Evolutionary conservation across 441 rosid genomes (phyloP), one percentile per base, ranked within the genome.

Genomic region (Iberis amara): DNA sequence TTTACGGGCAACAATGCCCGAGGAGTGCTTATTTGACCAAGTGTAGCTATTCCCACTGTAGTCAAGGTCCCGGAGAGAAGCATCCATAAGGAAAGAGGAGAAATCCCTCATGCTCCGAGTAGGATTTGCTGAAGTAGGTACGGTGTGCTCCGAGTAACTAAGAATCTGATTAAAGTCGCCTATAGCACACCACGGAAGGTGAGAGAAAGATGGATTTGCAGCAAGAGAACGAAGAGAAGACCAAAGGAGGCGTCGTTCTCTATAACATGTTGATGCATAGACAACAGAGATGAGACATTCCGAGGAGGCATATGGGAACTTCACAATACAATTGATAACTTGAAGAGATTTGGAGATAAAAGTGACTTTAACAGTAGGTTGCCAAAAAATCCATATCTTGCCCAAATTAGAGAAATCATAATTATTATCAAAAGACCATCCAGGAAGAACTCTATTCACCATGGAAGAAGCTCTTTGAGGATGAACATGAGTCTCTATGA

Each of bases 221-320:
- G 21, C 21, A 1, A 18, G 21, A 18, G 21, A 18, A 1, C 1
- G 3, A 18, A 18, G 21, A 3, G 21, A 18, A 3, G 21, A 18
- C 21, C 21, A 18, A 18, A 18, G 21, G 3, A 18, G 21, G 2
- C 21, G 21, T 1, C 21, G 21, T 3, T 18, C 21, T 3, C 21
- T 18, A 18, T 18, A 18, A 3, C 21, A 26, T 2, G 4, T 26
- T 1, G 30, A 26, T 0, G 5, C 30, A 26, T 26, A 26, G 1
- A 26, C 2, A 1, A 26, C 4, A 6, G 30, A 26, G 3, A 7
- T 13, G 2, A 6, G 4, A 0, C 12, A 21, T 6, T 21, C 12
- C 0, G 21, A 11, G 0, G 8, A 2, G 0, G 30, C 1, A 2
- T 0, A 2, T 0, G 30, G 36, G 0, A 13, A 7, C 6, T 28